Base-by-base conservation (phyloP, 768 basidiomycete species). In the Trametes punicea region DNA sequence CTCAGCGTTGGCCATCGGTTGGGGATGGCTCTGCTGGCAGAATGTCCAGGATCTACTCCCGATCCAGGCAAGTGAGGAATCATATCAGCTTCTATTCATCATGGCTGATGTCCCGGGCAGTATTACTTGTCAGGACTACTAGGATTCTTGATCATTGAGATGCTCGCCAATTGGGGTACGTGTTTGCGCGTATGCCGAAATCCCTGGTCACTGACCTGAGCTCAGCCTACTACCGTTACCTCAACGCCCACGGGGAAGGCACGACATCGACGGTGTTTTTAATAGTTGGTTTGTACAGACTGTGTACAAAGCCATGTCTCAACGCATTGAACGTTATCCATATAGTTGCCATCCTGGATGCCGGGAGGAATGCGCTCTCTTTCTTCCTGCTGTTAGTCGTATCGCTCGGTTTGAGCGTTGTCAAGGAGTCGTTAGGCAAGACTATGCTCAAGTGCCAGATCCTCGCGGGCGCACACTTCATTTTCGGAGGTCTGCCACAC, bases 301-400 rank as follows among this genome's bases (percentile, higher is more conserved):
- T 6, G 10, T 10, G 6, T n/a, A 18, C 11, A 21, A 4, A 10
- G 1, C 25, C 21, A 16, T 55, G 25, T 51, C n/a, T 40, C 23
- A 42, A 21, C 40, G 25, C 26, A 42, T 26, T 46, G 4, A 21
- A 18, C 16, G 18, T 18, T 18, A 26, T 3, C 21, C 20, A 6
- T 51, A 29, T 60, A 91, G 93, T 96, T 36, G 89, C 94, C n/a
- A 91, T 95, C 57, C 75, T 98, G 40, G 95, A 98, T 65, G 96
- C 97, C 8, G 95, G 90, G 6, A 76, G 97, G 42, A 98, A 98
- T 66, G 90, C 93, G 2, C 78, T 95, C 69, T 94, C 92, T 1
- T 94, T 98, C 75, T 98, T 98, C 74, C 83, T 98, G 78, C 79
- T 99, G 20, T 77, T 98, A 20, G 85, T 98, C 41, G 95, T 98